Conservation (phyloP, 2,329 filamentous ascomycete genomes). For the Ophiostoma pallidulum region DNA sequence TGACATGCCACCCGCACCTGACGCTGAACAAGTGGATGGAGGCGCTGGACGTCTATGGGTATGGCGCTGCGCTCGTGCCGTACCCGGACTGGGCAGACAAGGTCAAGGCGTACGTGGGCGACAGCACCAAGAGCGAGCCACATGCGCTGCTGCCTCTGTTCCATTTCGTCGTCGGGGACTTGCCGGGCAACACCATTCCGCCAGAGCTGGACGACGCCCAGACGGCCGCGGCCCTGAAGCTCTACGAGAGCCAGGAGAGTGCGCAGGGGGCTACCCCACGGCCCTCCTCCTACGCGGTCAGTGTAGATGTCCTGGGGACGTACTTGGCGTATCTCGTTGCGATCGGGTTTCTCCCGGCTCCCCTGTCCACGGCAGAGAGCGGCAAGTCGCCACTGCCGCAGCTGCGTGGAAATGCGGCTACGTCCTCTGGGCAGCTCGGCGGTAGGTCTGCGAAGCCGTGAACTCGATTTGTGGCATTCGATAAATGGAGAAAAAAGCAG, state of each 20-base stretch:
- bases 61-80: conserved; percentile 53
- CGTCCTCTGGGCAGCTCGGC: too few species aligned
- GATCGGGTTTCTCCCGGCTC: conserved; percentile 50
- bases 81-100: conserved; percentile 53
- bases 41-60: conserved; percentile 63
- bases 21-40: conserved; percentile 70
- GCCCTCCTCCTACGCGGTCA: conserved; percentile 43
- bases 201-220: conserved; percentile 68
- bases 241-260: conserved; percentile 34
- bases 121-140: conserved; percentile 57
- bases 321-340: conserved; percentile 56
- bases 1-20: conserved; percentile 70
- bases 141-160: conserved; percentile 67
- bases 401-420: too few species aligned
- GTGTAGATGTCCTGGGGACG: conserved; percentile 49
- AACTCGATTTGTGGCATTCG: too few species aligned
- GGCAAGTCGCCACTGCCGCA: conserved; percentile 1
- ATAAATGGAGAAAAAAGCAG: too few species aligned
- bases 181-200: conserved; percentile 58
- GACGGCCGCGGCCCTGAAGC: conserved; percentile 51
- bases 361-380: conserved; percentile 34
- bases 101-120: conserved; percentile 48
- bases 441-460: too few species aligned
- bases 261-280: conserved; percentile 35
- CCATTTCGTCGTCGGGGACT: conserved; percentile 60